These are phyloP conservation scores for Aplosporella prunicola DNA, from an alignment of 2,329 filamentous ascomycete species.

Conservation along the genomic window DNA sequence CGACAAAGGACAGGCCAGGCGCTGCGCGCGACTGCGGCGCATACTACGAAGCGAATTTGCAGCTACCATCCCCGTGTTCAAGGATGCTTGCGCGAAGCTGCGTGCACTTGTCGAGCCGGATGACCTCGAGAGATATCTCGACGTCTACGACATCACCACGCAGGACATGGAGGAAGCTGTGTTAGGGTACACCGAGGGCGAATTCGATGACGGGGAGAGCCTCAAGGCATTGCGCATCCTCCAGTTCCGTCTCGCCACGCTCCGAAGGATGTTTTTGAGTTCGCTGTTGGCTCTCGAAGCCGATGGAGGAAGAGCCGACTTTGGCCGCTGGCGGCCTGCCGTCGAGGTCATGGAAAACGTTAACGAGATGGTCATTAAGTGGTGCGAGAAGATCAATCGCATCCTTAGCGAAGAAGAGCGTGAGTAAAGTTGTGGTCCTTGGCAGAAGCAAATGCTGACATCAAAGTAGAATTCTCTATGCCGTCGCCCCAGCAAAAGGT, in stretches of 20 bases:
- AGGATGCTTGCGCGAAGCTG: conserved; percentile 58
- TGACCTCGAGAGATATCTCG: conserved; percentile 85
- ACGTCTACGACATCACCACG: conserved; percentile 47
- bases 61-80: conserved; percentile 61
- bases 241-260: conserved; percentile 63
- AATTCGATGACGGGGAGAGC: conserved; percentile 65
- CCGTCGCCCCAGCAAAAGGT: conserved; percentile 48
- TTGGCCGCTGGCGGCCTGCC: conserved; percentile 67
- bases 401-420: conserved; percentile 74
- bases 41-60: conserved; percentile 62
- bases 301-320: conserved; percentile 66
- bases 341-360: conserved; percentile 64
- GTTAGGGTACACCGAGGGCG: conserved; percentile 50
- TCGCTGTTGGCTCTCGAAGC: conserved; percentile 82
- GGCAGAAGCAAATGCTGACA: conserved; percentile 10
- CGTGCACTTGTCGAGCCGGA: conserved; percentile 66
- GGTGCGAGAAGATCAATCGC: conserved; percentile 55
- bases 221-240: conserved; percentile 64
- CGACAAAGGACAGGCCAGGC: conserved; percentile 65
- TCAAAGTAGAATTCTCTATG: conserved; percentile 34
- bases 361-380: conserved; percentile 50
- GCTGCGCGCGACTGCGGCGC: conserved; percentile 71
- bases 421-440: too few relatives aligned
- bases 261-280: conserved; percentile 79
- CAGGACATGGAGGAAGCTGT: conserved; percentile 38